Base-by-base conservation (phyloP, 2,329 filamentous ascomycete genomes). In the Ophiosphaerella narmari region DNA sequence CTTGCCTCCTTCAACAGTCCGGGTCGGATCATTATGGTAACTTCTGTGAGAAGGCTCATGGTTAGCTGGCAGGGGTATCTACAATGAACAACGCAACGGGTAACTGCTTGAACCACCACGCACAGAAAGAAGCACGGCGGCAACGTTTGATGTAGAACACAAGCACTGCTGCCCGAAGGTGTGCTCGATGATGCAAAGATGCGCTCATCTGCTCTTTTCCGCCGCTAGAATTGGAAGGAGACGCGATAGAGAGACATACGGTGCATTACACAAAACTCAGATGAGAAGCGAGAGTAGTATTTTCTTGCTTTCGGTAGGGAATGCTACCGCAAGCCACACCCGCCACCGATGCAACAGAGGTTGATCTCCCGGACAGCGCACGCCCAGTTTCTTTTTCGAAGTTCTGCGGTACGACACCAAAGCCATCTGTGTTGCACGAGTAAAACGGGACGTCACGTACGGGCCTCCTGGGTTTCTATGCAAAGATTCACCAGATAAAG, bases 141-240 rank as follows among this genome's bases (percentile, higher is more conserved):
- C 45, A 41, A 48, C 43, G 42, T 43, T 49, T 24, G 43, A 47
- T 54, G 40, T 7, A 49, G 40, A 58, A 31, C 26, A 50, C 49
- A 48, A 45, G 46, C 50, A 52, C 45, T 50, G 52, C 50, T 57
- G 47, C 48, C 54, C 54, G 49, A 59, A 38, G 40, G 32, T 41
- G 41, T 58, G 45, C 45, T 39, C 33, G 29, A 16, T 44, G 34
- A 52, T 57, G 54, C 50, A 59, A 29, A 49, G 37, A 42, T 60
- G 63, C 63, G 64, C 63, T 55, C 48, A 62, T 62, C 62, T 66
- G 58, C 62, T 57, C 50, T 33, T 11, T 36, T 38, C 8, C n/a
- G n/a, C 13, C 18, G 34, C 38, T 14, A 40, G 9, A 26, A 23
- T 16, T 21, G 29, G 36, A 43, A 18, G 9, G 31, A 21, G 16